Evolutionary conservation across 176 grass and related monocot species (phyloP).

Genomic region (Rhynchospora tenuis): DNA sequence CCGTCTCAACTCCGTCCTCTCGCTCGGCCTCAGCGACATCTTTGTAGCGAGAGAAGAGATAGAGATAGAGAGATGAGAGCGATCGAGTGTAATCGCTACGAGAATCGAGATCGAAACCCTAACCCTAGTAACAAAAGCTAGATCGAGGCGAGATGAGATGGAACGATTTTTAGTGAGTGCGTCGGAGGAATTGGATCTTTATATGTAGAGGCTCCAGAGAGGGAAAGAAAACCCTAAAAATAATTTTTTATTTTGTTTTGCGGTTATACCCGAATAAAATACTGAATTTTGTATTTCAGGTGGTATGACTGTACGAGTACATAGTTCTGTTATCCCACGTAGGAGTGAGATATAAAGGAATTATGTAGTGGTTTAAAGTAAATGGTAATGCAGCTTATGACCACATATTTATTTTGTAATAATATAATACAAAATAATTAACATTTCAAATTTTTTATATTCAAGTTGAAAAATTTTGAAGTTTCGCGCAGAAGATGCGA

Average conservation of each 20-base stretch:
- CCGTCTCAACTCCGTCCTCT: conserved; percentile 49
- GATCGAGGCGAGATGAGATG: background rate
- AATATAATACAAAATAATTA: no score
- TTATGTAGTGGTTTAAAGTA: no score
- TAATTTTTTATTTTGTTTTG: background rate
- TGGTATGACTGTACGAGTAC: no score
- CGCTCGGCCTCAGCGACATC: conserved; percentile 80
- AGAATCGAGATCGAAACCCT: conserved; percentile 2
- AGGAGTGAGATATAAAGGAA: no score
- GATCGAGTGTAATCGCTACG: background rate
- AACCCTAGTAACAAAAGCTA: conserved; percentile 20
- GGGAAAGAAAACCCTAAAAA: background rate
- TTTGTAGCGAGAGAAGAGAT: background rate
- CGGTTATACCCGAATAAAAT: background rate
- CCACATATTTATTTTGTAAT: no score
- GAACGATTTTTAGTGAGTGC: background rate
- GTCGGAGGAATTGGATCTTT: conserved; percentile 31
- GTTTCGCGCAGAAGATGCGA: no score
- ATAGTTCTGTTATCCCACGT: no score
- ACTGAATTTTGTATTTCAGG: no score
- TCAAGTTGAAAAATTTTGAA: no score
- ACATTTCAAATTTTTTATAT: no score
- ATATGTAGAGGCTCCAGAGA: conserved; percentile 13
- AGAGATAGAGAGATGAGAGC: conserved; percentile 1
- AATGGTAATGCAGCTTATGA: no score